A percentile compares a stretch with the other conserved stretches of the same genome.
These are phyloP conservation scores for Coniochaeta sp. DNA, from an alignment of 2,329 filamentous ascomycete genomes.

Conservation along the genomic window DNA sequence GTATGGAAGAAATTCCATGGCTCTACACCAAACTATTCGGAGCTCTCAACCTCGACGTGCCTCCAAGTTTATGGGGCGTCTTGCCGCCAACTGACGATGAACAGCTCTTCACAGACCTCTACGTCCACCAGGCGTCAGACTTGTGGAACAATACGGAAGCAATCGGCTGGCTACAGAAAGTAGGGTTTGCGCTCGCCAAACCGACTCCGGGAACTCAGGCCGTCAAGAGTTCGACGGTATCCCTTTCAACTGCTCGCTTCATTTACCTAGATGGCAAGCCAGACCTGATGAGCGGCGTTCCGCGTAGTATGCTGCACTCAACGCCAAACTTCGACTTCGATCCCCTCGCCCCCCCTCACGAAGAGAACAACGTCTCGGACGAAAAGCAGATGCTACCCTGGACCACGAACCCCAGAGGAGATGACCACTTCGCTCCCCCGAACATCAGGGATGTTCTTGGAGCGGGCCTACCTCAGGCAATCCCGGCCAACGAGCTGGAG, in stretches of 20 bases:
- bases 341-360: conserved; percentile 64
- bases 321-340: conserved; percentile 72
- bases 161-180: conserved; percentile 57
- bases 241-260: conserved; percentile 59
- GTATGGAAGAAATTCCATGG: conserved; percentile 75
- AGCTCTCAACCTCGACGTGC: conserved; percentile 70
- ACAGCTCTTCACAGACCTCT: conserved; percentile 66
- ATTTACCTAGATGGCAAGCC: conserved; percentile 72
- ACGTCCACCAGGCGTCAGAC: conserved; percentile 69
- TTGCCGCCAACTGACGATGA: conserved; percentile 58
- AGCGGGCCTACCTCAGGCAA: not conserved
- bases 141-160: conserved; percentile 78
- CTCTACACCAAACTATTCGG: conserved; percentile 74
- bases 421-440: not conserved
- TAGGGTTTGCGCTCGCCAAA: conserved; percentile 28
- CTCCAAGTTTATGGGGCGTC: conserved; percentile 76
- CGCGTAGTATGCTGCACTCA: conserved; percentile 53
- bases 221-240: conserved; percentile 28
- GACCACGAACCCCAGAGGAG: conserved; percentile 9
- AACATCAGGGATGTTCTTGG: not conserved
- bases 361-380: conserved; percentile 43
- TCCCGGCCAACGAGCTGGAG: not conserved
- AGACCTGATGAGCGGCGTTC: conserved; percentile 61
- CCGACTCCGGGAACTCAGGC: conserved; percentile 21
- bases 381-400: conserved; percentile 35